Evolutionary conservation across 805 yeast species (phyloP).

Genomic region (Ogataea chonburiensis): DNA sequence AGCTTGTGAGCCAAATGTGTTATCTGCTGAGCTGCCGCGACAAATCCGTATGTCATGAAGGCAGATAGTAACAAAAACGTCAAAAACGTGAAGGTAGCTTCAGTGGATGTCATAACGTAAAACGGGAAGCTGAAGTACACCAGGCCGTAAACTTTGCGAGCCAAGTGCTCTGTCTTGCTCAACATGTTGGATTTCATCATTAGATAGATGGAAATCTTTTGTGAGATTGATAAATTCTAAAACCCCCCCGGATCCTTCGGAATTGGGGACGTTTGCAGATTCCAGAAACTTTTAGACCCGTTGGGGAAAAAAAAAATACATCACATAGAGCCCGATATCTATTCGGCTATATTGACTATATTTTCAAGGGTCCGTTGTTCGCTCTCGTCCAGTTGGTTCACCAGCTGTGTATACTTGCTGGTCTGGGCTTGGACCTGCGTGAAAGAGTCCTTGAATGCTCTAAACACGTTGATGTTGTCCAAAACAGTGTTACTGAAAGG

Average conservation of each 20-base stretch:
- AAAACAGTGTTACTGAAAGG: constrained; percentile 76
- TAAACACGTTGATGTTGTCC: constrained; percentile 72
- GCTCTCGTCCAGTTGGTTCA: constrained; percentile 22
- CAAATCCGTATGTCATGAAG: constrained; percentile 12
- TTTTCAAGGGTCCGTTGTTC: constrained; percentile 27
- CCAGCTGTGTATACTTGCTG: constrained; percentile 25
- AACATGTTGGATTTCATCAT: constrained; percentile 1
- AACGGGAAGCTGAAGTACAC: constrained; percentile 25
- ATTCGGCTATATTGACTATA: constrained; percentile 13
- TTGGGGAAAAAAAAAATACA: no score
- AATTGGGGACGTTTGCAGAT: background rate
- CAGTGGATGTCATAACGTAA: constrained; percentile 24
- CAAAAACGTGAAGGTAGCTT: constrained; percentile 18
- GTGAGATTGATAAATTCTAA: no score
- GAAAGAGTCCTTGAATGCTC: constrained; percentile 58
- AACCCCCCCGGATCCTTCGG: constrained; percentile 4
- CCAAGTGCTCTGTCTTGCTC: background rate
- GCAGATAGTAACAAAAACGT: constrained; percentile 9
- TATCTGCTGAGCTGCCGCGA: constrained; percentile 6
- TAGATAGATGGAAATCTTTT: background rate
- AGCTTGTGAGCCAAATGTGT: constrained; percentile 2
- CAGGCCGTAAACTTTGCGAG: constrained; percentile 13
- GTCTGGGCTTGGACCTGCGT: constrained; percentile 47
- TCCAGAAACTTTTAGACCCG: constrained; percentile 8
- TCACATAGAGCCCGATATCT: no score